Percentiles rank a stretch among this genome's conserved stretches.
These are phyloP conservation scores for Leishmania turanica DNA, from an alignment of 208 protist genomes.

Conservation along the genomic window DNA sequence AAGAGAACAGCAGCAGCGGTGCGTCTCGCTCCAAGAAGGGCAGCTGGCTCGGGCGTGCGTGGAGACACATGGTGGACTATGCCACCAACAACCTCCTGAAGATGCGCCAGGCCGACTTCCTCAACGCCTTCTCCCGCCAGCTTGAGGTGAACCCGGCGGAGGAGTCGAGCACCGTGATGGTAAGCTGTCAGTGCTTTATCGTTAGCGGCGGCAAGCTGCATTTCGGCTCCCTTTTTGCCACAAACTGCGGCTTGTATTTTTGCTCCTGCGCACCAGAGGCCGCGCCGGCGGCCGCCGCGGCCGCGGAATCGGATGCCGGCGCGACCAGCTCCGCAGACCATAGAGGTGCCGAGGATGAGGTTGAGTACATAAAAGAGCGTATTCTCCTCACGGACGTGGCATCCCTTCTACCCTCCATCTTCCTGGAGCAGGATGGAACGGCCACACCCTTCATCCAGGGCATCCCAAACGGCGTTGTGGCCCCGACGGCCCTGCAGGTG, in stretches of 20 bases:
- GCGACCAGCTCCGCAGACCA: neutral
- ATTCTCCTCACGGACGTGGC: conserved; percentile 48
- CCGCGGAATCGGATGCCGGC: neutral
- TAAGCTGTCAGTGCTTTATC: conserved; percentile 54
- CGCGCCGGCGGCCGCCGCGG: conserved; percentile 1
- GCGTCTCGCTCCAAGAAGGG: neutral
- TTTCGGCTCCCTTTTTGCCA: conserved; percentile 47
- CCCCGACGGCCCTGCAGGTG: conserved; percentile 58
- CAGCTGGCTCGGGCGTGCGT: conserved; percentile 36
- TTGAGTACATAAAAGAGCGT: conserved; percentile 50
- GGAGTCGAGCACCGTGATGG: conserved; percentile 38
- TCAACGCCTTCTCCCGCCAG: conserved; percentile 51
- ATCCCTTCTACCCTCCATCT: conserved; percentile 58
- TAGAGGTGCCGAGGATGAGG: conserved; percentile 10
- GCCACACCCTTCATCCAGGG: conserved; percentile 40
- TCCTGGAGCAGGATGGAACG: conserved; percentile 28
- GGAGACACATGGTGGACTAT: conserved; percentile 31
- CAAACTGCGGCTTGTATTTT: conserved; percentile 59
- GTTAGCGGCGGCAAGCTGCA: conserved; percentile 42
- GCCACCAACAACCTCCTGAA: conserved; percentile 12
- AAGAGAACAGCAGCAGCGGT: neutral
- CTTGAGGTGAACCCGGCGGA: conserved; percentile 42
- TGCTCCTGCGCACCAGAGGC: conserved; percentile 17
- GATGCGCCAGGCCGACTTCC: conserved; percentile 40
- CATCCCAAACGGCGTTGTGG: conserved; percentile 48